These are phyloP conservation scores for Yamadazyma tumulicola DNA, from an alignment of 805 yeast species.

Conservation along the genomic window DNA sequence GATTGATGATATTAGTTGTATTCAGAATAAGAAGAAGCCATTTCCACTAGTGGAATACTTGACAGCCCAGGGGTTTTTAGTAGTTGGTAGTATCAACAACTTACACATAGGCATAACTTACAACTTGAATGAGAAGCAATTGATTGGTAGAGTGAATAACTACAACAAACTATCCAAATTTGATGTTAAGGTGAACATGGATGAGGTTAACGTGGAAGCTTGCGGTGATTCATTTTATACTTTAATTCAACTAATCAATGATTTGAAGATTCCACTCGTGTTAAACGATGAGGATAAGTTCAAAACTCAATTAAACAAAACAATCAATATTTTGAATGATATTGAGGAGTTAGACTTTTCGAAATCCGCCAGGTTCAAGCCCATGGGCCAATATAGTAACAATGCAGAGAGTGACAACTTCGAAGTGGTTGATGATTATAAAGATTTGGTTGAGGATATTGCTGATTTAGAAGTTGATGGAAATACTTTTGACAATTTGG, in stretches of 20 bases:
- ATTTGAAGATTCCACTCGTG: slow-evolving; percentile 64
- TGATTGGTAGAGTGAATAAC: slow-evolving; percentile 6
- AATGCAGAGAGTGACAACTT: slow-evolving; percentile 7
- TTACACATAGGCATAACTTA: slow-evolving; percentile 28
- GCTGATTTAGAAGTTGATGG: neutral
- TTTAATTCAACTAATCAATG: slow-evolving; percentile 61
- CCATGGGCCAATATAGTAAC: slow-evolving; percentile 7
- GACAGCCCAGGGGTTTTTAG: slow-evolving; percentile 43
- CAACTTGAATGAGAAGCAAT: slow-evolving; percentile 4
- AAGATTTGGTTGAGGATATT: slow-evolving; percentile 6
- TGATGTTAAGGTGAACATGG: slow-evolving; percentile 48
- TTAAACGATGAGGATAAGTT: slow-evolving; percentile 61
- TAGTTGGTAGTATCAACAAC: slow-evolving; percentile 46
- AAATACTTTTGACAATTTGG: too few species aligned
- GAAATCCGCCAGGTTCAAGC: too few species aligned
- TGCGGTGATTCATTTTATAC: slow-evolving; percentile 88
- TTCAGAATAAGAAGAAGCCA: slow-evolving; percentile 1
- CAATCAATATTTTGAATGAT: slow-evolving; percentile 39
- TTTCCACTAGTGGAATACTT: neutral
- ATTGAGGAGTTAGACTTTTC: slow-evolving; percentile 35
- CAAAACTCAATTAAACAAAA: slow-evolving; percentile 31
- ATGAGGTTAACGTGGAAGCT: slow-evolving; percentile 46
- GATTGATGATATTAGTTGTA: slow-evolving; percentile 53
- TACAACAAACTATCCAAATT: slow-evolving; percentile 23
- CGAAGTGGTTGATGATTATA: slow-evolving; percentile 20